Evolutionary conservation across 306 rosid species (phyloP), one percentile per base, ranked within the genome.

Genomic region (Alnus rubra): DNA sequence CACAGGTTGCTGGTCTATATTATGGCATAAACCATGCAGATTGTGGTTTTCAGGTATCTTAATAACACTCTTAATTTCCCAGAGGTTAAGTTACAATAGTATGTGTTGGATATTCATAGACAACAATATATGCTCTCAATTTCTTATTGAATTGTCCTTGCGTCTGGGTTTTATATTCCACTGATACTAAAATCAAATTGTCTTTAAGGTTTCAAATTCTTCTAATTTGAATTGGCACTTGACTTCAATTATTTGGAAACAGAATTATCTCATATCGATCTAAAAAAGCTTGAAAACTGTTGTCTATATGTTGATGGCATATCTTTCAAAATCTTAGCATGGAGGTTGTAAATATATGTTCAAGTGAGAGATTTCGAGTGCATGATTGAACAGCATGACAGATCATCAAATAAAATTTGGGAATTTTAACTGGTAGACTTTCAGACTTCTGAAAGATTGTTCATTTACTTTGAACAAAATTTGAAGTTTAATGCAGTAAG

Each of bases 1-100:
- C 99, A 79, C 88, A 74, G 87, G 96, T 95, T 80, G 99, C 98
- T 64, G 98, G 92, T 71, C 89, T 95, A 74, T 76, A 84, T 84
- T 95, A 91, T 78, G 79, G 76, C 81, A 86, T 95, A 83, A 70
- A 16, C 74, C 85, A 39, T 35, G 76, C 86, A 42, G 92, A 88
- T 54, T 48, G 76, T 76, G 99, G 99, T 79, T 91, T 95, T 84
- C 94, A 87, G 98, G 98, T 94, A 92, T 80, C 58, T 16, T 72
- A 4, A 37, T 56, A 65, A 35, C 14, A 18, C 15, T 10, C 15
- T 42, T 4, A 74, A 65, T 37, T 64, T 44, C 51, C 8, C 16
- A 5, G n/a, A 15, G 28, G 50, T 16, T 67, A 13, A 67, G 12
- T 67, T 42, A 9, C 72, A 16, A 18, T 39, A 18, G 1, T 42